Evolutionary conservation across 305 asterid species (phyloP), one percentile per base, ranked within the genome.

Genomic region (Galium porrigens): DNA sequence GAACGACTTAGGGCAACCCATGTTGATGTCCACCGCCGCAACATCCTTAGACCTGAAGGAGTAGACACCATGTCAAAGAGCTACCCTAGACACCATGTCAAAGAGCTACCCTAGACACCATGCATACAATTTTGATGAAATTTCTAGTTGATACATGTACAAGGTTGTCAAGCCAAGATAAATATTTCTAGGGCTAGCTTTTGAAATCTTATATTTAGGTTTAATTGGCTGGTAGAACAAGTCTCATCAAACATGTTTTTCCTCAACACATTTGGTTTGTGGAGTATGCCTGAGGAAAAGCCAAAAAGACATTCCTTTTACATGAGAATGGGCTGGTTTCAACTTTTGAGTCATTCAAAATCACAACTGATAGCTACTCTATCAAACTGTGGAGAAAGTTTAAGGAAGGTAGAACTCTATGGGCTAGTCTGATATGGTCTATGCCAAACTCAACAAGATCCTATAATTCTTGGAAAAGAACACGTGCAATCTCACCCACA

Each of bases 1-100:
- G 74, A 90, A 90, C 7, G 95, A 70, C 79, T 70, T 90, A 52
- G 97, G 97, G 77, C 97, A 90, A 67, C 97, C 97, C 97, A 90
- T 90, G 71, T 90, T 90, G 71, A 90, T 74, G 73, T 90, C 97
- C 58, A 90, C 81, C 14, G 97, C 94, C 65, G 95, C 90, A 70
- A 87, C 95, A 76, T 87, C 95, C 68, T 51, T 83, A 81, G 87
- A 90, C 76, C 97, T 90, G 77, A 75, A 64, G 70, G 70, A 73
- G 65, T 68, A 64, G 55, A 64, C 34, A 34, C 44, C 32, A 53
- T 32, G 51, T 34, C n/a, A 63, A 67, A 63, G 58, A 36, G 6
- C 65, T 70, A 8, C 27, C 48, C 15, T 67, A 58, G 52, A 66
- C 59, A 73, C 71, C 69, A 58, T 42, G 60, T 34, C n/a, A 63